These are phyloP conservation scores for Aspergillus luchuensis DNA, from an alignment of 2,329 filamentous ascomycete species.

Conservation along the genomic window DNA sequence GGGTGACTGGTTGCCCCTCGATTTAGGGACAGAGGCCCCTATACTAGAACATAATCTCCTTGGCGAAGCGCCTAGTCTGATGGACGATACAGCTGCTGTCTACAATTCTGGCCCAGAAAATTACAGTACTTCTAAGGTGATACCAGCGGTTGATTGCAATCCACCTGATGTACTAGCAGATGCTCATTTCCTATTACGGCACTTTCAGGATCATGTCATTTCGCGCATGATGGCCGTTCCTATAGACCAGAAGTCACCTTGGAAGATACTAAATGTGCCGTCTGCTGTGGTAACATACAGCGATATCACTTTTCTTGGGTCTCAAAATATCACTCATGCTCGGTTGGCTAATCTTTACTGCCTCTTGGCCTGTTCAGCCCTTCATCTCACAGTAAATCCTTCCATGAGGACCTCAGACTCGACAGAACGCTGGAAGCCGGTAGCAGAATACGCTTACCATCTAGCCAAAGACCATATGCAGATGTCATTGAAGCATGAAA, in stretches of 20 bases:
- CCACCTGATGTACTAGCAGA: conserved; percentile 22
- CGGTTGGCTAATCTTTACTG: conserved; percentile 35
- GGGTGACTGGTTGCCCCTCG: neutral
- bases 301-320: conserved; percentile 33
- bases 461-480: conserved; percentile 37
- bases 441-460: conserved; percentile 29
- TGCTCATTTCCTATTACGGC: conserved; percentile 30
- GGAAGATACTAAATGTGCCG: conserved; percentile 36
- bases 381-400: conserved; percentile 25
- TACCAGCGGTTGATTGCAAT: conserved; percentile 14
- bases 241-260: conserved; percentile 35
- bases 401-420: conserved; percentile 14
- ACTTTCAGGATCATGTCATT: conserved; percentile 37
- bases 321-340: conserved; percentile 32
- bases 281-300: conserved; percentile 34
- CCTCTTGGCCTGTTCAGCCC: conserved; percentile 33
- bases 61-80: neutral
- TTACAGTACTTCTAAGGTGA: neutral
- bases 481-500: conserved; percentile 33
- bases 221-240: conserved; percentile 35
- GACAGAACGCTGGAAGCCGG: conserved; percentile 27
- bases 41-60: neutral
- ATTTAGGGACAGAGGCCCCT: neutral
- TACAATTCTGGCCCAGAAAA: conserved; percentile 3
- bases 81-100: neutral